Percentiles rank a stretch among this genome's conserved stretches.
Conservation (phyloP, 2,329 filamentous ascomycete genomes). For the Trichoderma harzianum region DNA sequence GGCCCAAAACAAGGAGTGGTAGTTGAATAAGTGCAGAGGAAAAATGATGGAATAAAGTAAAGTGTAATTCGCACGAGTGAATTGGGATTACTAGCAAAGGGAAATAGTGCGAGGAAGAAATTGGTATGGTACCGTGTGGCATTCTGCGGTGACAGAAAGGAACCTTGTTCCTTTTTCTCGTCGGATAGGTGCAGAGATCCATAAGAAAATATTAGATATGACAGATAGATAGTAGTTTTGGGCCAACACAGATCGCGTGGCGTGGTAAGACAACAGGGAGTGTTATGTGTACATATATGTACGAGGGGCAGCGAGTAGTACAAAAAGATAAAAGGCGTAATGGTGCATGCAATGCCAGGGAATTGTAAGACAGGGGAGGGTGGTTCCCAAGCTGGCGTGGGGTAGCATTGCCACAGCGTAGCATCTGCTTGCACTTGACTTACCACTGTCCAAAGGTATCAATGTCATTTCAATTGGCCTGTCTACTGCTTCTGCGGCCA, state of each 20-base stretch:
- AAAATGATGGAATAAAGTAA: not conserved
- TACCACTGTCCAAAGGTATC: not conserved
- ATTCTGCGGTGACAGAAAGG: not conserved
- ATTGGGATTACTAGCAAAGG: not conserved
- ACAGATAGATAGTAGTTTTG: not conserved
- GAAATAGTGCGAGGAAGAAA: not conserved
- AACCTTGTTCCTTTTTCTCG: not conserved
- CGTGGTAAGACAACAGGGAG: not conserved
- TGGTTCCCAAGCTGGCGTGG: not conserved
- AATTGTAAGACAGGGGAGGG: not conserved
- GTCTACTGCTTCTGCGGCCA: not conserved
- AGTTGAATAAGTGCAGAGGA: not conserved
- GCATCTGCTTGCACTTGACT: not conserved
- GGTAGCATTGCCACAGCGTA: not conserved
- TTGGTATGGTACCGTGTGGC: not conserved
- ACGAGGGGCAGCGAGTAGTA: not conserved
- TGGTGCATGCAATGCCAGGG: not conserved
- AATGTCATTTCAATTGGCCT: not conserved
- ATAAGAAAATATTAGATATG: not conserved
- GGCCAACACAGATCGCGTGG: not conserved
- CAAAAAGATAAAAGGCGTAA: not conserved
- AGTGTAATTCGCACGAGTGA: not conserved
- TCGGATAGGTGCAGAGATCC: not conserved
- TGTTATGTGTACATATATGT: not conserved
- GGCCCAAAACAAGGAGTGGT: not conserved